phyloP scores from a whole-genome alignment of 495 filamentous ascomycete species.

The Penicillium macrosclerotiorum region DNA sequence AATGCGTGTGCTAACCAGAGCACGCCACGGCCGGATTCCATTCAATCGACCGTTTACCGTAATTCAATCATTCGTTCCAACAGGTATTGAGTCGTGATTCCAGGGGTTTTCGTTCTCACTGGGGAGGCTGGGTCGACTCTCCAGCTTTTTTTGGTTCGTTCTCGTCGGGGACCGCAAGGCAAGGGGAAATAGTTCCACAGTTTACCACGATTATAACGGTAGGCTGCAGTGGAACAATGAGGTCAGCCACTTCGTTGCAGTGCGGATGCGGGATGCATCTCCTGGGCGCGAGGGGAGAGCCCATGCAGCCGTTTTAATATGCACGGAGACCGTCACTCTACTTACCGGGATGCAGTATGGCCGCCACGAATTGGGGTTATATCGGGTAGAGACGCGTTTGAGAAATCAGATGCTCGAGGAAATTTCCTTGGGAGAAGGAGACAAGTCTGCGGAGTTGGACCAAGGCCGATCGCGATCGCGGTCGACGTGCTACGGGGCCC shows the following conservation, averaged over 20 bases:
- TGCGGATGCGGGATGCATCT: constrained; percentile 19
- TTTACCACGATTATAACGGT: constrained; percentile 13
- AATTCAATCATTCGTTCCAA: constrained; percentile 19
- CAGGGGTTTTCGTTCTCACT: constrained; percentile 1
- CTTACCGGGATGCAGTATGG: constrained; percentile 15
- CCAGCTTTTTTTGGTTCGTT: background rate
- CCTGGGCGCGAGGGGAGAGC: constrained; percentile 12
- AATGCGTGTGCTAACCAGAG: constrained; percentile 30
- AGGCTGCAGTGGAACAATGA: constrained; percentile 19
- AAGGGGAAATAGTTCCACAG: background rate
- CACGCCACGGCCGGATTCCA: constrained; percentile 21
- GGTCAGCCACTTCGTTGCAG: constrained; percentile 28
- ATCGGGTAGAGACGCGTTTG: constrained; percentile 1
- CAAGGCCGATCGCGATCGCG: constrained; percentile 20
- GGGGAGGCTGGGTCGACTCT: background rate
- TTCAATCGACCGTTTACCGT: constrained; percentile 20
- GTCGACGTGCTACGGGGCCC: constrained; percentile 1
- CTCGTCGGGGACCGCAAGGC: background rate
- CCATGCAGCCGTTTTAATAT: constrained; percentile 17
- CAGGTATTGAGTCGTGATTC: background rate
- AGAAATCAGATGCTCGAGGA: constrained; percentile 17
- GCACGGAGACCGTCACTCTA: constrained; percentile 20
- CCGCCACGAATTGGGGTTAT: constrained; percentile 5
- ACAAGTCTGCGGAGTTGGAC: constrained; percentile 3
- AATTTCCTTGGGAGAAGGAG: constrained; percentile 7